Conservation (phyloP, 2,329 filamentous ascomycete genomes). For the Zasmidium cellare region DNA sequence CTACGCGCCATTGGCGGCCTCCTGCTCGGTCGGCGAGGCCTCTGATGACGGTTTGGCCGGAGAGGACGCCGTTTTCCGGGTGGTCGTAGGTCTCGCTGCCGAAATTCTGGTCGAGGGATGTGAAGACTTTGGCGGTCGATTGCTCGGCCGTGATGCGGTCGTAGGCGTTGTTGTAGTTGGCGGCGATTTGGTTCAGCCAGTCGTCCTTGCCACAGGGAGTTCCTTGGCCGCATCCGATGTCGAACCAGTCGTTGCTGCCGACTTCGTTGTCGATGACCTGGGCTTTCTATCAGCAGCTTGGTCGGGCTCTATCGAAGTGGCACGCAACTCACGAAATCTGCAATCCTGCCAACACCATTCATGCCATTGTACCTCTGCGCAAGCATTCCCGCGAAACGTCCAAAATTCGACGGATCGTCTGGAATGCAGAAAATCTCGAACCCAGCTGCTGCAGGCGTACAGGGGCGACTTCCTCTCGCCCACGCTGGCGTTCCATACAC, state of each 20-base stretch:
- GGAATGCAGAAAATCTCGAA: neutral
- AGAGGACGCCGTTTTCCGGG: neutral
- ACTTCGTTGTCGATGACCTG: conserved; percentile 2
- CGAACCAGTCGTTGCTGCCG: neutral
- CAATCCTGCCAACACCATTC: neutral
- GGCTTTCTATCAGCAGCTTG: neutral
- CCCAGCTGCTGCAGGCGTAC: neutral
- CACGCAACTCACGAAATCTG: neutral
- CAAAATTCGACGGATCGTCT: neutral
- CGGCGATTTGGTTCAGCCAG: neutral
- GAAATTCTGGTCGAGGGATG: neutral
- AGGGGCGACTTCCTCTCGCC: neutral
- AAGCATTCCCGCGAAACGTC: neutral
- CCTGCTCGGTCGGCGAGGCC: neutral
- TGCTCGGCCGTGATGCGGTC: neutral
- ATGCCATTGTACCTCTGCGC: neutral
- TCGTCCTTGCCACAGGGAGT: neutral
- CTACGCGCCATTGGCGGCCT: neutral
- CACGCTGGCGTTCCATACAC: neutral
- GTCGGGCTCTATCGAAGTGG: too few relatives aligned
- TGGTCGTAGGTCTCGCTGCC: neutral
- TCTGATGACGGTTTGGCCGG: neutral
- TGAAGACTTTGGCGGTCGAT: neutral
- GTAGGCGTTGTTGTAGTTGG: neutral
- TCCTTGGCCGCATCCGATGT: neutral